Percentiles rank a stretch among this genome's conserved stretches.
These are phyloP conservation scores for Paecilomyces sp. DNA, from an alignment of 2,329 filamentous ascomycete genomes.

Conservation along the genomic window DNA sequence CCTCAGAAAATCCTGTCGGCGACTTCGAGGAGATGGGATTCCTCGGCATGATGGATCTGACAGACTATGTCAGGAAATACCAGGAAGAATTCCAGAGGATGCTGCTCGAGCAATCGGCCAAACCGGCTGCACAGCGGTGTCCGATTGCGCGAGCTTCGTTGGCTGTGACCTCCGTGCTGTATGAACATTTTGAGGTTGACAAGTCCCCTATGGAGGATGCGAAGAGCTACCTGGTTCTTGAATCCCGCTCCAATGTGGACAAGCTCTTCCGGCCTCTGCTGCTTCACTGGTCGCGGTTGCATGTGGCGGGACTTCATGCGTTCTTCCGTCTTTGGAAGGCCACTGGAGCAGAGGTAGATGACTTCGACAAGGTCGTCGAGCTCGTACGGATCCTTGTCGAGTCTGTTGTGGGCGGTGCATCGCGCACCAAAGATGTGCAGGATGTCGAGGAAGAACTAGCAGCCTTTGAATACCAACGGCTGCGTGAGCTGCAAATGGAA, in stretches of 20 bases:
- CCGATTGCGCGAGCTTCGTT: conserved; percentile 82
- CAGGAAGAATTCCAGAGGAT: conserved; percentile 91
- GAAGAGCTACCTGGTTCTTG: conserved; percentile 66
- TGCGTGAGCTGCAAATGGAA: conserved; percentile 89
- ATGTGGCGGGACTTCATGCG: conserved; percentile 75
- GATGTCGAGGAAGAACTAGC: conserved; percentile 85
- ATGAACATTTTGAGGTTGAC: conserved; percentile 93
- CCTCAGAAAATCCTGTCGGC: conserved; percentile 74
- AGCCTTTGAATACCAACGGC: conserved; percentile 69
- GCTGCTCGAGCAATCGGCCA: conserved; percentile 77
- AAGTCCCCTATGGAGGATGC: conserved; percentile 72
- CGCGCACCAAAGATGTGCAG: conserved; percentile 72
- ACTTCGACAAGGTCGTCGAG: conserved; percentile 91
- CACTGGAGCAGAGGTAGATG: conserved; percentile 73
- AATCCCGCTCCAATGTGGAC: conserved; percentile 72
- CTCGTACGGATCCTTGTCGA: conserved; percentile 84
- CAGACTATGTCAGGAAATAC: conserved; percentile 85
- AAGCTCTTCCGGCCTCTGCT: conserved; percentile 79
- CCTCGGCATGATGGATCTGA: conserved; percentile 94
- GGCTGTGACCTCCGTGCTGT: conserved; percentile 78
- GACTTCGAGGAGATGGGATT: conserved; percentile 86
- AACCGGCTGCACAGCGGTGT: conserved; percentile 65
- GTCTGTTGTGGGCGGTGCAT: conserved; percentile 75
- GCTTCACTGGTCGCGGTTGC: conserved; percentile 86
- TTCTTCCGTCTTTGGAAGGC: conserved; percentile 92